Evolutionary conservation across 1,284 basidiomycete species (phyloP).

Genomic region (Bjerkandera adusta): DNA sequence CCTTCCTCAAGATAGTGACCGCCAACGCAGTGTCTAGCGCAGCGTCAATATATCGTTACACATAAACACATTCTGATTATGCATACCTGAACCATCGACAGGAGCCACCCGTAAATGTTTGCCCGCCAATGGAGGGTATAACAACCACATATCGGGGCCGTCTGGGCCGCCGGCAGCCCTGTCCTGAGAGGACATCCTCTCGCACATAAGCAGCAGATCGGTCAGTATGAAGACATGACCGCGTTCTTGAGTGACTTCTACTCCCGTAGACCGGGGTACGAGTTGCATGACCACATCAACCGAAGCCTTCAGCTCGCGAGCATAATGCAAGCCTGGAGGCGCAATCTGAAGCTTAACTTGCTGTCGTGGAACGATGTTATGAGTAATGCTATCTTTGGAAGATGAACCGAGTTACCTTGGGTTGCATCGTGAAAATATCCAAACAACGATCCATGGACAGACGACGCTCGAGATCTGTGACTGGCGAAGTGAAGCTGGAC

Average conservation of each 20-base stretch:
- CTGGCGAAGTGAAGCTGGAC: slow-evolving; percentile 50
- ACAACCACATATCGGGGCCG: slow-evolving; percentile 87
- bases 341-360: slow-evolving; percentile 90
- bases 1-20: slow-evolving; percentile 88
- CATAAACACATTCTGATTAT: slow-evolving; percentile 13
- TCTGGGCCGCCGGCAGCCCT: slow-evolving; percentile 43
- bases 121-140: slow-evolving; percentile 94
- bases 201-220: slow-evolving; percentile 89
- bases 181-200: slow-evolving; percentile 75
- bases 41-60: slow-evolving; percentile 12
- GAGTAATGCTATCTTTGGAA: not conserved
- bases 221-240: slow-evolving; percentile 91
- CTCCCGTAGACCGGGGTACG: slow-evolving; percentile 72
- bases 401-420: slow-evolving; percentile 59
- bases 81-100: slow-evolving; percentile 54
- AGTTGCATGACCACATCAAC: slow-evolving; percentile 78
- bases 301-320: slow-evolving; percentile 77
- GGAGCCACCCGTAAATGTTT: slow-evolving; percentile 84
- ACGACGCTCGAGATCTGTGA: slow-evolving; percentile 79
- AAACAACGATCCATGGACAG: slow-evolving; percentile 80
- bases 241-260: slow-evolving; percentile 70
- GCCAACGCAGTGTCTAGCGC: slow-evolving; percentile 66
- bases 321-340: slow-evolving; percentile 78
- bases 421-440: slow-evolving; percentile 96
- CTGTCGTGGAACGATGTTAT: slow-evolving; percentile 39